A percentile compares a stretch with the other conserved stretches of the same genome.
These are phyloP conservation scores for Clitopilus passeckerianus DNA, from an alignment of 768 basidiomycete genomes.

Conservation along the genomic window DNA sequence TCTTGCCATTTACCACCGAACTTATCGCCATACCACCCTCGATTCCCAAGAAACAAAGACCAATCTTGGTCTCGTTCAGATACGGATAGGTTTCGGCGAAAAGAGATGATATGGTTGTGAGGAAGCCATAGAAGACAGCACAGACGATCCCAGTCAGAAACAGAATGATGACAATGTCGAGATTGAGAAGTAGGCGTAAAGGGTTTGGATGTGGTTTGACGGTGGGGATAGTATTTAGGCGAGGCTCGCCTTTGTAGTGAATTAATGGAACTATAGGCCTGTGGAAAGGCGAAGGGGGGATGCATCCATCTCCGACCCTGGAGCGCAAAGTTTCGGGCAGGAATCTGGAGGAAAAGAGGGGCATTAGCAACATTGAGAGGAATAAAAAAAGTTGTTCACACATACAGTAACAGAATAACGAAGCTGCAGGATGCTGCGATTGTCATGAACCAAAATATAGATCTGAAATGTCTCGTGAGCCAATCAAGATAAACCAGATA, in stretches of 20 bases:
- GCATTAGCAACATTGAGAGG: constrained; percentile 26
- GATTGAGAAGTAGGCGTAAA: constrained; percentile 46
- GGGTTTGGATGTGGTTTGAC: constrained; percentile 46
- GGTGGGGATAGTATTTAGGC: constrained; percentile 21
- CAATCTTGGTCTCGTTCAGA: constrained; percentile 59
- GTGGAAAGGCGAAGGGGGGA: constrained; percentile 38
- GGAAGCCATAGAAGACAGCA: constrained; percentile 56
- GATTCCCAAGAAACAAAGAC: constrained; percentile 73
- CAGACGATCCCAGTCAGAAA: constrained; percentile 46
- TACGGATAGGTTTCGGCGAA: constrained; percentile 55
- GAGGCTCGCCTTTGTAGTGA: constrained; percentile 22
- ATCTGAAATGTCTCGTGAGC: constrained; percentile 23
- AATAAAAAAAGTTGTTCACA: constrained; percentile 10
- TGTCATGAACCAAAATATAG: constrained; percentile 61
- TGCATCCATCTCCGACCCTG: constrained; percentile 51
- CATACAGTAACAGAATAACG: constrained; percentile 41
- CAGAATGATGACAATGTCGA: constrained; percentile 53
- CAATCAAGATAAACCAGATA: not conserved
- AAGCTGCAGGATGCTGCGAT: constrained; percentile 43
- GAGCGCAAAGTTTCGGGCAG: constrained; percentile 51
- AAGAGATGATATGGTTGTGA: constrained; percentile 56
- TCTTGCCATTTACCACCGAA: constrained; percentile 49
- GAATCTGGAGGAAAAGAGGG: constrained; percentile 32
- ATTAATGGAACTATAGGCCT: constrained; percentile 50
- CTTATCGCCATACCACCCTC: constrained; percentile 71